Conservation (phyloP, 2,329 filamentous ascomycete genomes). For the Tolypocladium inflatum region DNA sequence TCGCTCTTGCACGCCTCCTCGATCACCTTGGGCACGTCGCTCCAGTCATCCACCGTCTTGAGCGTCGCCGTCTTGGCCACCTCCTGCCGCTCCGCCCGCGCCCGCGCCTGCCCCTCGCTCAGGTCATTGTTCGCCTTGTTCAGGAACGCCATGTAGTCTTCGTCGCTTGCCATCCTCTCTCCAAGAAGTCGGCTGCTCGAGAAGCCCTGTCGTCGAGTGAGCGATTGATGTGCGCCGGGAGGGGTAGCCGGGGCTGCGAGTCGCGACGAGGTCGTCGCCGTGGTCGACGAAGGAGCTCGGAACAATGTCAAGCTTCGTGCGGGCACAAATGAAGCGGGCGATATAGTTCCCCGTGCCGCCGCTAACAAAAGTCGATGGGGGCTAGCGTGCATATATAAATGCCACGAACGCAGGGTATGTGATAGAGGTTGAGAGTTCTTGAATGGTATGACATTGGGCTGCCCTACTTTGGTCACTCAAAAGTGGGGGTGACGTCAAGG, state of each 20-base stretch:
- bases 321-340: neutral
- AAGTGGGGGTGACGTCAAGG: slow-evolving; percentile 21
- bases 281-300: neutral
- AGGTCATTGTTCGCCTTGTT: slow-evolving; percentile 79
- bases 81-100: slow-evolving; percentile 8
- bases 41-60: slow-evolving; percentile 42
- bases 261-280: neutral
- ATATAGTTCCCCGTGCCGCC: neutral
- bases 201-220: slow-evolving; percentile 6
- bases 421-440: neutral
- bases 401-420: neutral
- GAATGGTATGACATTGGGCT: neutral
- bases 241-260: neutral
- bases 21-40: slow-evolving; percentile 52
- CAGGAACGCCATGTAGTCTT: slow-evolving; percentile 75
- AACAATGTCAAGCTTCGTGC: neutral
- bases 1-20: slow-evolving; percentile 37
- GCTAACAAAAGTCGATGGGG: neutral
- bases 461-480: slow-evolving; percentile 6
- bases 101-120: slow-evolving; percentile 31
- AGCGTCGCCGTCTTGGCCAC: slow-evolving; percentile 24
- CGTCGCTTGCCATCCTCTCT: slow-evolving; percentile 60
- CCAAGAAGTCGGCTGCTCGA: slow-evolving; percentile 5
- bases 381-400: neutral
- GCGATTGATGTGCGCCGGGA: neutral